Base-by-base conservation (phyloP, 768 basidiomycete genomes). In the Tylopilus sp. region DNA sequence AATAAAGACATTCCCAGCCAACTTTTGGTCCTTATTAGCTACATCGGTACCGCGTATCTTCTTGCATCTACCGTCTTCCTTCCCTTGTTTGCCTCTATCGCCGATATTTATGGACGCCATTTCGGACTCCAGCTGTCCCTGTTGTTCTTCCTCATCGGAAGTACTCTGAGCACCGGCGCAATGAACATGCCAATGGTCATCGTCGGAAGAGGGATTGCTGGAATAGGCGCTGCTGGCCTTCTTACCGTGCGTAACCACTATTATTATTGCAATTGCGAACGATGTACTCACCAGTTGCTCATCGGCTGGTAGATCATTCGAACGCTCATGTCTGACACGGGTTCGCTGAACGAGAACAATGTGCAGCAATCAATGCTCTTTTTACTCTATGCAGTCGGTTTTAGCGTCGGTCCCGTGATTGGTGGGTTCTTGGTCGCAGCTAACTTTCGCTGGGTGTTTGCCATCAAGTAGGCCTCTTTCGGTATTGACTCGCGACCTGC, bases 371-470 rank as follows among this genome's bases (percentile, higher is more conserved):
- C 71, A 7, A 58, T 71, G 45, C 28, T 77, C 18, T 73, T 77
- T 56, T 33, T 76, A 4, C 66, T 80, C 4, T 79, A 77, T 59
- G 46, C 68, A 0, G 48, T 76, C 40, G 77, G 79, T 1, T 80
- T 66, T 46, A 64, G 62, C 28, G 45, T 72, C 6, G 79, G 79
- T 2, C 79, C 79, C 0, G 59, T 73, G 40, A 71, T 79, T 44
- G 66, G 66, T 6, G 78, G 78, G 6, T 71, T 54, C 23, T 60
- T 80, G 13, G 62, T 73, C 2, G 53, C 60, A 1, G 59, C 71
- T 8, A 74, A 63, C 44, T 80, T 77, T 61, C 71, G 79, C 20
- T 81, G 78, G 79, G 72, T 80, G 15, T 81, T 80, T 53, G 79
- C 72, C 3, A 79, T 81, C 66, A 81, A 81, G 77, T 77, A 44